A percentile compares a stretch with the other conserved stretches of the same genome.
phyloP scores from a whole-genome alignment of 2,329 filamentous ascomycete genomes.

The Aspergillus luchuensis region DNA sequence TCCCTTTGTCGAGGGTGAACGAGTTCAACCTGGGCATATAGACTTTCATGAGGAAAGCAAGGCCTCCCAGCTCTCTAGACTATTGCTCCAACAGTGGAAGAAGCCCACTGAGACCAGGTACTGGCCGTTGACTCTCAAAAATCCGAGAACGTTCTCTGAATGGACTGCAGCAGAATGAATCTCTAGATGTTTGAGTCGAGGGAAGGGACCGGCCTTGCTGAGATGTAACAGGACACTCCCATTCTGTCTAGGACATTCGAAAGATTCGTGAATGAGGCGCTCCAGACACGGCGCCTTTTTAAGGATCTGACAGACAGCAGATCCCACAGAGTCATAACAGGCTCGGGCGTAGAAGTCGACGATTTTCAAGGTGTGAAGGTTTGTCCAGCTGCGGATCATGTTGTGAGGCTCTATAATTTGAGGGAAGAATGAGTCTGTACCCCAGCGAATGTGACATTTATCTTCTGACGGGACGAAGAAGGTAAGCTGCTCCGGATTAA shows the following conservation, averaged over 20 bases:
- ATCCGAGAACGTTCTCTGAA: too few species aligned
- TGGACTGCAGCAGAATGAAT: too few species aligned
- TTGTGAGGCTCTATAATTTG: background rate
- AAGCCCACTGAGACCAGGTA: too few species aligned
- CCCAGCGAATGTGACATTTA: too few species aligned
- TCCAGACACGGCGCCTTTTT: background rate
- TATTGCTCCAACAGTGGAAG: too few species aligned
- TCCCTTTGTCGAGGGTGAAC: too few species aligned
- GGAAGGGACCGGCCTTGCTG: background rate
- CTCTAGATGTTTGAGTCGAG: background rate
- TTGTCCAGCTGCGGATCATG: background rate
- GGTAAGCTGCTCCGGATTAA: background rate
- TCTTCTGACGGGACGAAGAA: background rate
- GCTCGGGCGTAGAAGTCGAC: background rate
- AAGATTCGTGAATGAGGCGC: background rate
- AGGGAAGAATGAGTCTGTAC: too few species aligned
- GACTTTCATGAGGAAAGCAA: too few species aligned
- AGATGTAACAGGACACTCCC: background rate
- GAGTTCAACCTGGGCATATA: too few species aligned
- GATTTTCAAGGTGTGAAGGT: background rate
- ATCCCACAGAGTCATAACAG: background rate
- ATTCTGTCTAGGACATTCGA: too few species aligned
- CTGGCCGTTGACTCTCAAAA: too few species aligned
- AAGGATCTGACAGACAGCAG: background rate
- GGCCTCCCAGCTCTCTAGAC: too few species aligned